A percentile compares a stretch with the other conserved stretches of the same genome.
Evolutionary conservation across 2,329 filamentous ascomycete genomes (phyloP).

Genomic region (Pseudogymnoascus sp.): DNA sequence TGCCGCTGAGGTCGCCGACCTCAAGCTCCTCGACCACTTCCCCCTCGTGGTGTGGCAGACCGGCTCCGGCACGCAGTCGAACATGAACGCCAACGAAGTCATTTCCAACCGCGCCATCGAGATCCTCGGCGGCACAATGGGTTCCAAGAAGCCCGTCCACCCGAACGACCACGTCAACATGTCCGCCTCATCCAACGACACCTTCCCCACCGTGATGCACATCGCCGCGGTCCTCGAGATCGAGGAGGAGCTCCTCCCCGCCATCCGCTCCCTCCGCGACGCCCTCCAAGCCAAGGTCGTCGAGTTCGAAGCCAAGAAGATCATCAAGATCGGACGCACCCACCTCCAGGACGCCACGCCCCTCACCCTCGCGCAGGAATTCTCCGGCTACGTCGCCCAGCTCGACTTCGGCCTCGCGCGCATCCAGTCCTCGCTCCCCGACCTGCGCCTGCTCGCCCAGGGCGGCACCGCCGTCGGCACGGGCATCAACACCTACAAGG

Average conservation of each 20-base stretch:
- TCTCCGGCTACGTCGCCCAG: constrained; percentile 94
- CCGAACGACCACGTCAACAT: constrained; percentile 99
- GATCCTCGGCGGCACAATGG: constrained; percentile 88
- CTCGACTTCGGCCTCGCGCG: constrained; percentile 85
- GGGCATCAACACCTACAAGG: constrained; percentile 93
- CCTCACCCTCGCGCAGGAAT: constrained; percentile 90
- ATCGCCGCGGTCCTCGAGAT: constrained; percentile 94
- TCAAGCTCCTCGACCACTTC: constrained; percentile 95
- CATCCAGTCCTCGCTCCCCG: constrained; percentile 72
- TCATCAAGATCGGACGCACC: constrained; percentile 98
- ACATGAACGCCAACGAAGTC: constrained; percentile 99
- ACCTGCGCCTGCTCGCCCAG: constrained; percentile 81
- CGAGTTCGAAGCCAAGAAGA: constrained; percentile 72
- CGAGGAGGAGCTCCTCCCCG: constrained; percentile 74
- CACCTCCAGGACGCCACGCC: constrained; percentile 97
- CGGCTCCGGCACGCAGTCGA: constrained; percentile 90
- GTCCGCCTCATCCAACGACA: constrained; percentile 97
- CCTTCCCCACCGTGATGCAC: constrained; percentile 99
- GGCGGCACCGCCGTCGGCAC: constrained; percentile 96
- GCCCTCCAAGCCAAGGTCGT: constrained; percentile 84
- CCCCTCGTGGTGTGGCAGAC: constrained; percentile 99
- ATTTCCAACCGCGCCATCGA: constrained; percentile 99
- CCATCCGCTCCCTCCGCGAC: constrained; percentile 70
- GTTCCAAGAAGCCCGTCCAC: constrained; percentile 96
- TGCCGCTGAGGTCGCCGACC: constrained; percentile 81